These are phyloP conservation scores for Saturnispora dispora DNA, from an alignment of 805 yeast genomes.

Conservation along the genomic window DNA sequence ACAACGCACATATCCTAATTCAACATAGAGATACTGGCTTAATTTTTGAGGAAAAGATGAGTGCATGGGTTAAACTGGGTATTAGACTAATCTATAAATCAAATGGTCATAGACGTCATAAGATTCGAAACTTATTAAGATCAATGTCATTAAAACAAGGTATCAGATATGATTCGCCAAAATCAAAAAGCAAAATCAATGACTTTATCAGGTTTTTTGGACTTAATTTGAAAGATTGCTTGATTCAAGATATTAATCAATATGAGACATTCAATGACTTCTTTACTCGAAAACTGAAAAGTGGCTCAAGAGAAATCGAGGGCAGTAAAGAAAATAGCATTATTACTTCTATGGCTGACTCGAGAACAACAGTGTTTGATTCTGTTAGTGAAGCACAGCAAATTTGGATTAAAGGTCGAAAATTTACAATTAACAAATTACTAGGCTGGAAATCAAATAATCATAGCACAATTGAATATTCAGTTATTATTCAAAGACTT, in stretches of 20 bases:
- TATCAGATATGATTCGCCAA: constrained; percentile 62
- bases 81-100: constrained; percentile 78
- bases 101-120: constrained; percentile 36
- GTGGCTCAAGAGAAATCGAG: constrained; percentile 64
- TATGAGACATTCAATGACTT: constrained; percentile 80
- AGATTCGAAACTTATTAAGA: constrained; percentile 51
- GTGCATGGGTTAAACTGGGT: constrained; percentile 79
- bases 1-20: constrained; percentile 88
- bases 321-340: constrained; percentile 40
- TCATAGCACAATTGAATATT: constrained; percentile 30
- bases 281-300: constrained; percentile 69
- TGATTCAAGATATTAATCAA: constrained; percentile 35
- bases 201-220: constrained; percentile 77
- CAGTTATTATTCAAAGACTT: constrained; percentile 66
- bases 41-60: constrained; percentile 88
- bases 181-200: constrained; percentile 56
- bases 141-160: constrained; percentile 77
- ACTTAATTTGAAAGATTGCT: constrained; percentile 59
- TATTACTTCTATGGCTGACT: constrained; percentile 77
- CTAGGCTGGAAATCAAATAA: constrained; percentile 11
- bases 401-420: constrained; percentile 85
- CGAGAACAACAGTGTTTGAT: constrained; percentile 66
- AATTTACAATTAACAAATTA: constrained; percentile 58
- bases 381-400: constrained; percentile 52
- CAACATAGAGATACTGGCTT: constrained; percentile 88